Evolutionary conservation across 164 flowering plant species (phyloP).

Genomic region (Stephania cephalantha): DNA sequence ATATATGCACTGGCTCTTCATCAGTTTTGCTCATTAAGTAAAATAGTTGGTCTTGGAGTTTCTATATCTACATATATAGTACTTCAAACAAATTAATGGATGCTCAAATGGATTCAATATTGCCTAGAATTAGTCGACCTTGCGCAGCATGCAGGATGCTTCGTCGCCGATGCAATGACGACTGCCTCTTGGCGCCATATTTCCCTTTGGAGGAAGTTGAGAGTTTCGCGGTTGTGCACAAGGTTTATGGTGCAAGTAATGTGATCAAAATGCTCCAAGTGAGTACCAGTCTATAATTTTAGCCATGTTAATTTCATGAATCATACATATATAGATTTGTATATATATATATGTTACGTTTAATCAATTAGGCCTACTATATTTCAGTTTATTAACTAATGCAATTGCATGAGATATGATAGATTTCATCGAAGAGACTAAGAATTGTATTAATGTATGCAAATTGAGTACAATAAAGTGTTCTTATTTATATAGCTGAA

Average conservation of each 20-base stretch:
- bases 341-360: not conserved
- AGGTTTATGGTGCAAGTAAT: slow-evolving; percentile 57
- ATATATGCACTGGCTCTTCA: no score
- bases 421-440: no score
- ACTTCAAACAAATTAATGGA: slow-evolving; percentile 13
- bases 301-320: not conserved
- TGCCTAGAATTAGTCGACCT: slow-evolving; percentile 20
- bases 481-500: no score
- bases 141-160: slow-evolving; percentile 48
- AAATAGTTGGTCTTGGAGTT: not conserved
- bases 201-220: slow-evolving; percentile 32
- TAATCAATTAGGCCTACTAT: not conserved
- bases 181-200: slow-evolving; percentile 41
- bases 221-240: slow-evolving; percentile 40
- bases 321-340: no score
- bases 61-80: not conserved
- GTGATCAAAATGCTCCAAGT: slow-evolving; percentile 48
- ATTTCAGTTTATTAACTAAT: not conserved
- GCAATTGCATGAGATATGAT: no score
- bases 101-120: not conserved
- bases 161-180: slow-evolving; percentile 34
- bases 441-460: no score
- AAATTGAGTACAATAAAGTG: no score
- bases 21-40: not conserved
- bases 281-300: not conserved